These are phyloP conservation scores for Fusarium piperis DNA, from an alignment of 2,329 filamentous ascomycete species.

Conservation along the genomic window DNA sequence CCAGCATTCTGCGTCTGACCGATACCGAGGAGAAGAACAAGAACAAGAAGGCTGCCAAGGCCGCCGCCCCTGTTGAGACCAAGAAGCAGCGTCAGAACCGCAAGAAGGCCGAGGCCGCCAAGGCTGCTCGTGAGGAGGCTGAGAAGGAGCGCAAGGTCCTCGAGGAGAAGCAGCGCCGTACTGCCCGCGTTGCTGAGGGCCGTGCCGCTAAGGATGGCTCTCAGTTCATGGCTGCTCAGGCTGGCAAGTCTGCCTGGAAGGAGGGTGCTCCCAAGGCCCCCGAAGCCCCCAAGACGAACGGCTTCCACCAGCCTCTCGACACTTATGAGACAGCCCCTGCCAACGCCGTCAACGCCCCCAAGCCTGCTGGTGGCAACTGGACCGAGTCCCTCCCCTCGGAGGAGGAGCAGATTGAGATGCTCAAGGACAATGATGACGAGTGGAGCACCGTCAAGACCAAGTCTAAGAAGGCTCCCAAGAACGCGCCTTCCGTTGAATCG, in stretches of 20 bases:
- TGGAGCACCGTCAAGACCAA: constrained; percentile 69
- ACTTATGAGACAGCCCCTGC: constrained; percentile 60
- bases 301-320: constrained; percentile 62
- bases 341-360: constrained; percentile 44
- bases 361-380: constrained; percentile 55
- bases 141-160: constrained; percentile 81
- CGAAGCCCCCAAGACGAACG: constrained; percentile 47
- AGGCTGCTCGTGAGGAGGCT: constrained; percentile 76
- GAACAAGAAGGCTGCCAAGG: constrained; percentile 70
- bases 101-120: constrained; percentile 85
- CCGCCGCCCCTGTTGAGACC: constrained; percentile 75
- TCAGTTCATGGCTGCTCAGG: constrained; percentile 60
- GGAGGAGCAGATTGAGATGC: constrained; percentile 69
- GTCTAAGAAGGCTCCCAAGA: constrained; percentile 56
- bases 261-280: constrained; percentile 48
- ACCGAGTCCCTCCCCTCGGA: constrained; percentile 65
- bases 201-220: constrained; percentile 84
- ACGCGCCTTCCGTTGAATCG: constrained; percentile 48
- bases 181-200: constrained; percentile 83
- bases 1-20: constrained; percentile 82
- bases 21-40: constrained; percentile 70
- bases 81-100: constrained; percentile 97
- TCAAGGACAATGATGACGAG: constrained; percentile 61
- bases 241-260: constrained; percentile 55
- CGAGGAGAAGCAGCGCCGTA: constrained; percentile 84